Conservation (phyloP, 2,329 filamentous ascomycete genomes). For the Madurella fahalii region DNA sequence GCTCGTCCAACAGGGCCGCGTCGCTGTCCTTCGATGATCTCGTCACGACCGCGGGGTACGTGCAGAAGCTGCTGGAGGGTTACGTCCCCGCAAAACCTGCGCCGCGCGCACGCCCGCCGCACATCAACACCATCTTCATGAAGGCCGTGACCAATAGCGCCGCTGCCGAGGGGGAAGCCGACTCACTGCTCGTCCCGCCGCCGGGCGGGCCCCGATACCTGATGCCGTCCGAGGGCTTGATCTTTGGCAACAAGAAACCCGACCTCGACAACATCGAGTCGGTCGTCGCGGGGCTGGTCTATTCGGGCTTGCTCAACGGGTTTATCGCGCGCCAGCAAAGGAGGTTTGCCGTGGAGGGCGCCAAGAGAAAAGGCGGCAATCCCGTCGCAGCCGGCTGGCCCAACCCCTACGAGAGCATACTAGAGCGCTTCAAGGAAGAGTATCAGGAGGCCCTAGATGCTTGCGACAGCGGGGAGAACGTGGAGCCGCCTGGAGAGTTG, state of each 20-base stretch:
- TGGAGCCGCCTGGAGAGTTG: constrained; percentile 25
- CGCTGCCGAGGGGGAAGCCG: constrained; percentile 17
- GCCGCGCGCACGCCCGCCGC: constrained; percentile 35
- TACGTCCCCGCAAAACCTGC: constrained; percentile 42
- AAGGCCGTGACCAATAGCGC: constrained; percentile 47
- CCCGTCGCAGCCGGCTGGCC: constrained; percentile 71
- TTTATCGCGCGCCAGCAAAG: constrained; percentile 75
- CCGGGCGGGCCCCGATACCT: constrained; percentile 45
- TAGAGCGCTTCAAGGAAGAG: constrained; percentile 55
- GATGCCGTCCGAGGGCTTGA: constrained; percentile 54
- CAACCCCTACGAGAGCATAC: constrained; percentile 64
- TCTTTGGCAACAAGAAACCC: constrained; percentile 60
- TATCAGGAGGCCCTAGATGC: constrained; percentile 68
- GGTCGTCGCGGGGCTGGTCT: constrained; percentile 69
- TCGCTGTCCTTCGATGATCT: constrained; percentile 71
- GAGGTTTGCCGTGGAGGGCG: constrained; percentile 78
- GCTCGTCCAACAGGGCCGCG: constrained; percentile 46
- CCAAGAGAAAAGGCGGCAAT: constrained; percentile 58
- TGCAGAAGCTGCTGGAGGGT: constrained; percentile 61
- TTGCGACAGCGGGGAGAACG: constrained; percentile 41
- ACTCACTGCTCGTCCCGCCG: constrained; percentile 44
- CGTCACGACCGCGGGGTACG: constrained; percentile 57
- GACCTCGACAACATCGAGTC: constrained; percentile 68
- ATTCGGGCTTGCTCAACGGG: constrained; percentile 76
- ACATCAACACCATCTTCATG: constrained; percentile 50